Conservation (phyloP, 768 basidiomycete species). For the Grammothele lineata region DNA sequence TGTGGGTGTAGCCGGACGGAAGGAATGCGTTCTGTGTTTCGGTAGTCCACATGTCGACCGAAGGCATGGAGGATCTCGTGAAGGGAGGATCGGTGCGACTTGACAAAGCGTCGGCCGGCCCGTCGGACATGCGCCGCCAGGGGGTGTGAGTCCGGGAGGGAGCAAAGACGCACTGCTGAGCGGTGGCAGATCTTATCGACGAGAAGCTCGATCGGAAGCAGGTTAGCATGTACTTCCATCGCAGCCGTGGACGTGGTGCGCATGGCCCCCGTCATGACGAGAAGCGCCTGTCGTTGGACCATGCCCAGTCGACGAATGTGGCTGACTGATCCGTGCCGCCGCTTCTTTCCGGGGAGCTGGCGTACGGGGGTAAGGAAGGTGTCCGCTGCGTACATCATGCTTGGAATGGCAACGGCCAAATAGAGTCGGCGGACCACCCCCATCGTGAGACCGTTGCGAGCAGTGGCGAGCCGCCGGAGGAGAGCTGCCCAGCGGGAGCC, state of each 20-base stretch:
- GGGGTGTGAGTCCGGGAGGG: slow-evolving; percentile 20
- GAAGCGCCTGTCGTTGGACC: slow-evolving; percentile 19
- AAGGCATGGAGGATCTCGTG: slow-evolving; percentile 17
- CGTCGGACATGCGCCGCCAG: slow-evolving; percentile 4
- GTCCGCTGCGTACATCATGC: slow-evolving; percentile 26
- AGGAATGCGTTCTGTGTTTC: slow-evolving; percentile 12
- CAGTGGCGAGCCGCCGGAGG: slow-evolving; percentile 18
- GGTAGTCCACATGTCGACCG: slow-evolving; percentile 3
- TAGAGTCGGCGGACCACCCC: slow-evolving; percentile 21
- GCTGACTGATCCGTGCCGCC: background rate
- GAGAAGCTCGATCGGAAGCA: slow-evolving; percentile 16
- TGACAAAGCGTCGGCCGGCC: background rate
- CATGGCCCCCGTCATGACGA: slow-evolving; percentile 22
- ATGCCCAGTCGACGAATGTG: slow-evolving; percentile 6
- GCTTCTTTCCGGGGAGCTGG: too few relatives aligned
- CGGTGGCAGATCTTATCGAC: slow-evolving; percentile 13
- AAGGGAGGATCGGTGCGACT: slow-evolving; percentile 17
- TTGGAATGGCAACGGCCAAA: slow-evolving; percentile 20
- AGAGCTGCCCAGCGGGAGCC: slow-evolving; percentile 12
- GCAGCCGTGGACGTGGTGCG: slow-evolving; percentile 20
- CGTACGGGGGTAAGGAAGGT: background rate
- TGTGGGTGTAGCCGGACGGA: slow-evolving; percentile 5
- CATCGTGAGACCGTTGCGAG: slow-evolving; percentile 15
- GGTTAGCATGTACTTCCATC: slow-evolving; percentile 16
- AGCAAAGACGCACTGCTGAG: slow-evolving; percentile 11